Conservation (phyloP, 306 rosid genomes). For the Trichosanthes truncata region DNA sequence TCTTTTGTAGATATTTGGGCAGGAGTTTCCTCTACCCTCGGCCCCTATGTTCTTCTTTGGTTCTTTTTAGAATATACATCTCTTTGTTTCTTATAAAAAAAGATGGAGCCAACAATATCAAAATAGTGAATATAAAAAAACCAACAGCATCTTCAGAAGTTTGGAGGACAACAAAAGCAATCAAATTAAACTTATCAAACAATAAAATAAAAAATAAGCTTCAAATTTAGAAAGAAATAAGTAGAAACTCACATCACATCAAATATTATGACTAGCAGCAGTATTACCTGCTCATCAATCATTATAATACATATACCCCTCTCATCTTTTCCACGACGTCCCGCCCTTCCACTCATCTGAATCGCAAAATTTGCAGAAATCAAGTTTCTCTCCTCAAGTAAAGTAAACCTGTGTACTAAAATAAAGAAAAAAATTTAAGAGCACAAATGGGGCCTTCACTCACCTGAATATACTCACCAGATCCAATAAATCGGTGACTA, state of each 20-base stretch:
- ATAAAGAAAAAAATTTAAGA: not conserved
- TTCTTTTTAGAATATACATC: not conserved
- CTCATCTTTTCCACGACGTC: constrained; percentile 98
- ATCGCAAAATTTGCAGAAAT: not conserved
- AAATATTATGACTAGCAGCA: constrained; percentile 8
- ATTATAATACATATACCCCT: constrained; percentile 92
- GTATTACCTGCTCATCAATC: constrained; percentile 87
- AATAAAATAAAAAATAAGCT: not conserved
- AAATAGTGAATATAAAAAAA: not conserved
- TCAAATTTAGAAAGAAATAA: not conserved
- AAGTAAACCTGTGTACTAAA: not conserved
- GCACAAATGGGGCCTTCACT: constrained; percentile 19
- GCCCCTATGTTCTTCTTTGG: not conserved
- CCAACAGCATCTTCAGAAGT: not conserved
- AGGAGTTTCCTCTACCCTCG: not conserved
- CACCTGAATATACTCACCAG: constrained; percentile 99
- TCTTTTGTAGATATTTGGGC: not conserved
- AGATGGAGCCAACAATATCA: not conserved
- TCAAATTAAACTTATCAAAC: not conserved
- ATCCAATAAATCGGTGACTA: constrained; percentile 89
- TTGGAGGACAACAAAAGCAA: not conserved
- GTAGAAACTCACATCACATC: not conserved
- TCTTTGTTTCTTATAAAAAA: not conserved
- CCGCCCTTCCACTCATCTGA: constrained; percentile 99
- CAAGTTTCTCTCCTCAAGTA: not conserved